Evolutionary conservation across 352 stramenopile species (phyloP).

Genomic region (Phytophthora constricta): DNA sequence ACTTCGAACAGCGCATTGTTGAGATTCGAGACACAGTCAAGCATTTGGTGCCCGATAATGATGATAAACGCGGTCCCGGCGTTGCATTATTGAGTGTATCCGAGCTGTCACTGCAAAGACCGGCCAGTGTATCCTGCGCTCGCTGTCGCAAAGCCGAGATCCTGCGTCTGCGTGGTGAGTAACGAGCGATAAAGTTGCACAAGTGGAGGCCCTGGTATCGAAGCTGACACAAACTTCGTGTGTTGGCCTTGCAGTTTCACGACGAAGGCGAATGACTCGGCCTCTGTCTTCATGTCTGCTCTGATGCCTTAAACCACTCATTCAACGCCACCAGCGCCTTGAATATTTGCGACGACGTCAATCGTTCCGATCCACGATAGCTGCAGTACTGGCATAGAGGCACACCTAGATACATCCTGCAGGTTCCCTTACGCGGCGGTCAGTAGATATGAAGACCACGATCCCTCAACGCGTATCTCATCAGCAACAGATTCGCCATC

Average conservation of each 20-base stretch:
- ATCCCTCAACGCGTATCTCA: too few relatives aligned
- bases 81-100: not conserved
- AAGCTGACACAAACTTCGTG: not conserved
- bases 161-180: conserved; percentile 34
- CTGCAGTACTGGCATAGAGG: too few relatives aligned
- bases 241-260: not conserved
- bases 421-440: too few relatives aligned
- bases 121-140: conserved; percentile 28
- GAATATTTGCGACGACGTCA: not conserved
- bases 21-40: too few relatives aligned
- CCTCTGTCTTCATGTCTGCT: not conserved
- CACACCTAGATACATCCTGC: too few relatives aligned
- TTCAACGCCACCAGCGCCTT: not conserved
- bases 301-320: not conserved
- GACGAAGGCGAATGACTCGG: not conserved
- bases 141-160: conserved; percentile 29
- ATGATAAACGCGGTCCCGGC: not conserved
- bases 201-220: not conserved
- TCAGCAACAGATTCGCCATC: too few relatives aligned
- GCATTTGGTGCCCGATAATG: too few relatives aligned
- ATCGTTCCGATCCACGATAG: not conserved
- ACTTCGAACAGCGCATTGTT: conserved; percentile 16
- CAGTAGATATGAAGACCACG: too few relatives aligned
- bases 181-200: conserved; percentile 14
- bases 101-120: conserved; percentile 6